phyloP scores from a whole-genome alignment of 2,329 filamentous ascomycete genomes.

The Trichoderma sp. region DNA sequence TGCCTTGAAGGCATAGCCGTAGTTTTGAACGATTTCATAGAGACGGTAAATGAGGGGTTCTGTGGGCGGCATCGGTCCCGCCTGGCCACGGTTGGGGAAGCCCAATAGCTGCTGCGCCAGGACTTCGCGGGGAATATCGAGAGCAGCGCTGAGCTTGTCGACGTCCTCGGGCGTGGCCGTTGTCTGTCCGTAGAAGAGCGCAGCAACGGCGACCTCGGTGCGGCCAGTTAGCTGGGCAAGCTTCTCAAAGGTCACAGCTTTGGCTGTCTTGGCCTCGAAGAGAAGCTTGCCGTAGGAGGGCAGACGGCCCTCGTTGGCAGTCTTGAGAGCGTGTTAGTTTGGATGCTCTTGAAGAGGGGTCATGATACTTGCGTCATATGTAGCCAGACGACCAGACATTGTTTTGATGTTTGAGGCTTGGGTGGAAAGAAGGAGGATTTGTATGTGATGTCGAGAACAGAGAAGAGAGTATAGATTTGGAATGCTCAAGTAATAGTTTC shows the following conservation, averaged over 20 bases:
- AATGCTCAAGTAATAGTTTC: background rate
- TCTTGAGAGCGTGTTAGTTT: background rate
- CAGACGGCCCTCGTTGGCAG: background rate
- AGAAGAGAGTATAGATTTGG: background rate
- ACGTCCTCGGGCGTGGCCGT: background rate
- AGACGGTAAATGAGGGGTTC: constrained; percentile 7
- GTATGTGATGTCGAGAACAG: background rate
- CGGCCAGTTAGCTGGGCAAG: background rate
- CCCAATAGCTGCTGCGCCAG: background rate
- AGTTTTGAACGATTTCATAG: background rate
- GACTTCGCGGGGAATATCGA: constrained; percentile 1
- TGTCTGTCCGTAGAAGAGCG: constrained; percentile 5
- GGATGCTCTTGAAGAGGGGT: background rate
- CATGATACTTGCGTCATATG: background rate
- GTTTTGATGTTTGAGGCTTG: background rate
- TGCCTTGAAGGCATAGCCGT: constrained; percentile 3
- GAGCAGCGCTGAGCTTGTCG: background rate
- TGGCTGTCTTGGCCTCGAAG: constrained; percentile 4
- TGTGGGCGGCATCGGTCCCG: constrained; percentile 2
- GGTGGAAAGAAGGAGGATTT: background rate
- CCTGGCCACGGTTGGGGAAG: background rate
- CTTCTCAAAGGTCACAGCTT: background rate
- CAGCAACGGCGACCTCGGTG: constrained; percentile 1
- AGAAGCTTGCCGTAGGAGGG: constrained; percentile 4
- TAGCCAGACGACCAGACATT: background rate